Percentiles rank a stretch among this genome's conserved stretches.
Conservation (phyloP, 2,329 filamentous ascomycete genomes). For the Macrophomina phaseolina region DNA sequence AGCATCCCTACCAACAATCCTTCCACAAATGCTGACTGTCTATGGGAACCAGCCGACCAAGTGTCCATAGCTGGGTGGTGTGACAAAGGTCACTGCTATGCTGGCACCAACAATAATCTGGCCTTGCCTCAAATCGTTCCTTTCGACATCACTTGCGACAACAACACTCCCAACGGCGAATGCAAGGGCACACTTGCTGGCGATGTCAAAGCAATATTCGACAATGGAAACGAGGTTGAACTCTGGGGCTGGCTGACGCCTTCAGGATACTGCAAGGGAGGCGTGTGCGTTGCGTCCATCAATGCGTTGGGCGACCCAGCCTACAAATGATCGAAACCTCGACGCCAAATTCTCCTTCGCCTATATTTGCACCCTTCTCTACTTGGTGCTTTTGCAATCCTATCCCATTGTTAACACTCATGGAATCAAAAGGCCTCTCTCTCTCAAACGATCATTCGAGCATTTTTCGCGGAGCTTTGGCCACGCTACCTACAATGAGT, state of each 20-base stretch:
- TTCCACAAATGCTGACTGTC: not conserved
- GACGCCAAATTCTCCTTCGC: too few relatives aligned
- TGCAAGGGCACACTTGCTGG: not conserved
- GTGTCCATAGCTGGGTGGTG: not conserved
- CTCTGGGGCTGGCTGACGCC: constrained; percentile 6
- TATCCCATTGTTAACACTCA: too few relatives aligned
- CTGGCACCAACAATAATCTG: not conserved
- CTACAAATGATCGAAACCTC: not conserved
- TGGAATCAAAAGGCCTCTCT: too few relatives aligned
- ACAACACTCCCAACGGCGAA: not conserved
- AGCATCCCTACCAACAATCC: too few relatives aligned
- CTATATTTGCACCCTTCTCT: too few relatives aligned
- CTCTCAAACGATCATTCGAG: too few relatives aligned
- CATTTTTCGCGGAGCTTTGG: too few relatives aligned
- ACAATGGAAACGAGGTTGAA: not conserved
- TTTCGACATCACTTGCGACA: not conserved
- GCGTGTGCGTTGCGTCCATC: not conserved
- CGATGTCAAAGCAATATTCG: not conserved
- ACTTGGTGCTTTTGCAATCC: too few relatives aligned
- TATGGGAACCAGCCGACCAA: not conserved
- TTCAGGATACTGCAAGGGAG: not conserved
- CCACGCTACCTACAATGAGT: too few relatives aligned
- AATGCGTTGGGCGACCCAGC: not conserved
- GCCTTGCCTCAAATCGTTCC: not conserved
- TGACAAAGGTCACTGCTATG: not conserved